Base-by-base conservation (phyloP, 2,329 filamentous ascomycete genomes). In the Lecanicillium sp. region DNA sequence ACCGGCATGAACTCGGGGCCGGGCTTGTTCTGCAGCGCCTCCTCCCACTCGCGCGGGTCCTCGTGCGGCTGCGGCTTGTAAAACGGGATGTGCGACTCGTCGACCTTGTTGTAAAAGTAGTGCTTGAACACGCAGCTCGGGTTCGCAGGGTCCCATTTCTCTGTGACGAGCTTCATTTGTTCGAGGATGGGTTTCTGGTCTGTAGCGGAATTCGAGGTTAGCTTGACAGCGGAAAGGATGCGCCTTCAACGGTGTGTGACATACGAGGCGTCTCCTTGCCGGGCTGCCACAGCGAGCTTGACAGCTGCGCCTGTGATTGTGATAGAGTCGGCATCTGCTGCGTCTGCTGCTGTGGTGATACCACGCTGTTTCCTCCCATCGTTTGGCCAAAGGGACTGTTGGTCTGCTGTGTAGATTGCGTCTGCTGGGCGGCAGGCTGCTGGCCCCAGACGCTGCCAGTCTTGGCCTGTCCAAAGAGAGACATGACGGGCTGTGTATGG, bases 21-120 rank as follows among this genome's bases (percentile, higher is more conserved):
- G 4, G 88, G 88, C 67, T 90, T 90, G 60, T 86, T 85, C 56
- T 85, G 79, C 23, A 91, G 76, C 0, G 88, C 88, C 57, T 90
- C 86, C 60, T 94, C 88, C 86, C 87, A 94, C 60, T 87, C 86
- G 54, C 80, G 78, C 30, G 84, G 79, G 60, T 90, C 83, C 61
- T 93, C 88, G 56, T 79, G 73, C 1, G 81, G 71, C 14, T 78
- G 73, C 2, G 86, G 86, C 54, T 83, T 79, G 65, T 86, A 90
- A 64, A 86, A 90, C 10, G 86, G 86, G n/a, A 85, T 83, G 61
- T 78, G 77, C 44, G 80, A 78, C 58, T 86, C 80, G 54, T 86
- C 83, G 53, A 90, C 86, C 55, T 87, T 82, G 68, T 93, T 93
- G 74, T 93, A 94, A 64, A 93, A 88, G 71, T 91, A 91, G 61